A percentile compares a stretch with the other conserved stretches of the same genome.
Evolutionary conservation across 1,284 basidiomycete species (phyloP).

Genomic region (Fomitopsis schrenkii): DNA sequence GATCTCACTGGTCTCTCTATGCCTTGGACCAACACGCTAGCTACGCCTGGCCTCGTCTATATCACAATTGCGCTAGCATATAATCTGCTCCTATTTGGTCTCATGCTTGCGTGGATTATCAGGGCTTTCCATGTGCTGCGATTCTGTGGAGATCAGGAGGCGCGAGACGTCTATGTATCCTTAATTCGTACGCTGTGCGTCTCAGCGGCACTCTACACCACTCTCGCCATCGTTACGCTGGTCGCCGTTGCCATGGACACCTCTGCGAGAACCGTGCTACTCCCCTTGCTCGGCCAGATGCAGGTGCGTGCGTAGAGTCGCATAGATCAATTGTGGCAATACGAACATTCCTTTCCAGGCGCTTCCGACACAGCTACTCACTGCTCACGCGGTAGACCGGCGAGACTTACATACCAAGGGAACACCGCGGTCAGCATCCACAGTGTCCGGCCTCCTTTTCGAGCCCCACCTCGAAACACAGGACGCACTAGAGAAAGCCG

Average conservation of each 20-base stretch:
- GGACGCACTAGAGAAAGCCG: not conserved
- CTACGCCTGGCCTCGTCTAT: slow-evolving; percentile 25
- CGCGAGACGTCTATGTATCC: slow-evolving; percentile 14
- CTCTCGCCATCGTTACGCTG: slow-evolving; percentile 26
- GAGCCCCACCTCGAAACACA: not conserved
- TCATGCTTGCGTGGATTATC: slow-evolving; percentile 24
- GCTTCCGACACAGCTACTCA: not conserved
- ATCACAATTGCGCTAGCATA: slow-evolving; percentile 26
- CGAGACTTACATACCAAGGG: not conserved
- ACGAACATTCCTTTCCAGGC: not conserved
- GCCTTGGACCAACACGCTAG: slow-evolving; percentile 18
- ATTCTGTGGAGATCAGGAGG: not conserved
- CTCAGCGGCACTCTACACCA: slow-evolving; percentile 27
- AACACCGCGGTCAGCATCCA: not conserved
- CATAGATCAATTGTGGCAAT: not conserved
- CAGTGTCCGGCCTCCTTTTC: not conserved
- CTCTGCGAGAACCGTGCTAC: slow-evolving; percentile 28
- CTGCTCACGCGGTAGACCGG: not conserved
- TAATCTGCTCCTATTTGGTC: slow-evolving; percentile 25
- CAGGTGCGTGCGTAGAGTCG: slow-evolving; percentile 21
- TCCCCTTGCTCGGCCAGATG: slow-evolving; percentile 33
- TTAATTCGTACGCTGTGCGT: slow-evolving; percentile 24
- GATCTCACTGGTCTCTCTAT: slow-evolving; percentile 18
- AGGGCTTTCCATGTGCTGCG: not conserved
- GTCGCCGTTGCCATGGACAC: slow-evolving; percentile 25